Conservation (phyloP, 805 yeast species). For the Candida nanaspora region DNA sequence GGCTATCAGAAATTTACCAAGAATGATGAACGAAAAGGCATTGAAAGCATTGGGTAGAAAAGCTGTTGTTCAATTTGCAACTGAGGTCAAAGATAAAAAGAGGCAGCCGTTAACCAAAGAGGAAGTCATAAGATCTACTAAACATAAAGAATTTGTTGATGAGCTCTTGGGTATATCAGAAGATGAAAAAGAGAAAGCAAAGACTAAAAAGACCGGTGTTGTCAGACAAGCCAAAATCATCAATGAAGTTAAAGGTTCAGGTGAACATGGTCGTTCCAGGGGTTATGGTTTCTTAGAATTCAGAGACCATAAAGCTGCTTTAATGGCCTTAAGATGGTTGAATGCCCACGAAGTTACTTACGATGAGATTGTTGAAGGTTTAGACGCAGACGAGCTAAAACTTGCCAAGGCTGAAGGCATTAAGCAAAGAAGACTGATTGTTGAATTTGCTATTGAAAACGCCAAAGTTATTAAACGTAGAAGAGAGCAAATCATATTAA, state of each 20-base stretch:
- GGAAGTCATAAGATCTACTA: slow-evolving; percentile 74
- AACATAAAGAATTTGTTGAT: slow-evolving; percentile 39
- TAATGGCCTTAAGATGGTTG: slow-evolving; percentile 96
- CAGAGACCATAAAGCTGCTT: slow-evolving; percentile 85
- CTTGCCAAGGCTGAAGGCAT: slow-evolving; percentile 45
- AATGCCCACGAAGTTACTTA: slow-evolving; percentile 82
- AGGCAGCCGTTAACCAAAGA: slow-evolving; percentile 88
- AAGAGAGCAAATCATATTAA: slow-evolving; percentile 48
- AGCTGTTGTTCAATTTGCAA: slow-evolving; percentile 91
- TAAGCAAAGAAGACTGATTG: slow-evolving; percentile 72
- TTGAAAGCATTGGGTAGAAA: slow-evolving; percentile 89
- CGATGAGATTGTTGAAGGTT: slow-evolving; percentile 66
- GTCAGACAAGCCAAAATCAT: slow-evolving; percentile 91
- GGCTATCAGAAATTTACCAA: slow-evolving; percentile 89
- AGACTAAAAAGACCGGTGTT: slow-evolving; percentile 81
- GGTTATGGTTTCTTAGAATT: slow-evolving; percentile 96
- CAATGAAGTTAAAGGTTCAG: slow-evolving; percentile 85
- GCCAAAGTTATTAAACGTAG: slow-evolving; percentile 91
- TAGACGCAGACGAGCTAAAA: slow-evolving; percentile 60
- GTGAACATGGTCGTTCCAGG: slow-evolving; percentile 83
- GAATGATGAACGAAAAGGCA: slow-evolving; percentile 83
- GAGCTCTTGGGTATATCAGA: slow-evolving; percentile 29
- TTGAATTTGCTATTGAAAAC: slow-evolving; percentile 93
- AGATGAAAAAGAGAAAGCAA: slow-evolving; percentile 38
- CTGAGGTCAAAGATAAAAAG: slow-evolving; percentile 63